Evolutionary conservation across 371 early-diverging fungal genomes (phyloP).

Genomic region (Apophysomyces elegans): DNA sequence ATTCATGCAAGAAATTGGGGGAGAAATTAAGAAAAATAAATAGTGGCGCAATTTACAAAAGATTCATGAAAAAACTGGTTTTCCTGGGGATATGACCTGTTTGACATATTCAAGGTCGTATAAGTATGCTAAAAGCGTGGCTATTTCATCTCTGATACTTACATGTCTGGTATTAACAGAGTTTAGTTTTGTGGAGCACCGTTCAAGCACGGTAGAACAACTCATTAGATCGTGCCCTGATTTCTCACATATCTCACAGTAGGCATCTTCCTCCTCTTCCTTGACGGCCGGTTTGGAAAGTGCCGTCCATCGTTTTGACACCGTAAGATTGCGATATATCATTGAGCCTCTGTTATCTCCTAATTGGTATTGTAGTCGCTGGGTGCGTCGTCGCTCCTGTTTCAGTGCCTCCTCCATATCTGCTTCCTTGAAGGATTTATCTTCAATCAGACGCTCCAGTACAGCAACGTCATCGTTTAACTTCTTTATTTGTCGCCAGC

Average conservation of each 20-base stretch:
- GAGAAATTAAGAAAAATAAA: not conserved
- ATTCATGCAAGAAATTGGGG: not conserved
- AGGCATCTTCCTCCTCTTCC: slow-evolving; percentile 23
- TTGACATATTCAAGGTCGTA: not conserved
- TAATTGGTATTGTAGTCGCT: slow-evolving; percentile 48
- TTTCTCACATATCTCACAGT: slow-evolving; percentile 66
- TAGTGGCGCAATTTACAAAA: slow-evolving; percentile 1
- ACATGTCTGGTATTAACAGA: not conserved
- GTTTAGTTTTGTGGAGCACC: slow-evolving; percentile 1
- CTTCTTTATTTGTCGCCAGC: slow-evolving; percentile 52
- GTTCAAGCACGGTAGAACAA: slow-evolving; percentile 3
- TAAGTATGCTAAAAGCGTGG: not conserved
- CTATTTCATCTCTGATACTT: not conserved
- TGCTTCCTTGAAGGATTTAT: slow-evolving; percentile 66
- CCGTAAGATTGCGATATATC: not conserved
- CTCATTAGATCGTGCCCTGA: slow-evolving; percentile 59
- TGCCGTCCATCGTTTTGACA: not conserved
- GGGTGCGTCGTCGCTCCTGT: slow-evolving; percentile 40
- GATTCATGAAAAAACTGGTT: not conserved
- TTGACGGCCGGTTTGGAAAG: not conserved
- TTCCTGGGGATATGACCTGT: not conserved
- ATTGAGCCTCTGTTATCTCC: slow-evolving; percentile 31
- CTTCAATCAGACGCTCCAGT: slow-evolving; percentile 66
- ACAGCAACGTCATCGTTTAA: slow-evolving; percentile 63
- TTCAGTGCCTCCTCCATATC: slow-evolving; percentile 62